These are phyloP conservation scores for Candida ovalis DNA, from an alignment of 805 yeast species.

Conservation along the genomic window DNA sequence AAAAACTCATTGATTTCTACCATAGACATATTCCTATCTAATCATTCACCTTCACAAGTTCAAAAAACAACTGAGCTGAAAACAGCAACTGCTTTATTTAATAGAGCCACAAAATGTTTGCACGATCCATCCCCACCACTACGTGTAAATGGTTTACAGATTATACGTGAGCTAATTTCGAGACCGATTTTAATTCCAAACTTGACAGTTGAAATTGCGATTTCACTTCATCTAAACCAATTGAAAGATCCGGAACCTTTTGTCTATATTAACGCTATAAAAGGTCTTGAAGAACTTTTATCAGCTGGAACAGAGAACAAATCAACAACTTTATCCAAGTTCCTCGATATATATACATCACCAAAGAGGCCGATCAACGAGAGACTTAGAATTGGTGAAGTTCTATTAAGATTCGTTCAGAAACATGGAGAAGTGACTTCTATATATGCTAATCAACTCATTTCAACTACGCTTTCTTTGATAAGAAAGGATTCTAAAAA, in stretches of 20 bases:
- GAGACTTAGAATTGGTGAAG: constrained; percentile 80
- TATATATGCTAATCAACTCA: constrained; percentile 29
- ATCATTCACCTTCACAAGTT: not conserved
- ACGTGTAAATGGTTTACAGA: constrained; percentile 77
- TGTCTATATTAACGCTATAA: constrained; percentile 79
- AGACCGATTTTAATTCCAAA: no score
- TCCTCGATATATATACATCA: constrained; percentile 12
- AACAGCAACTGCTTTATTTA: constrained; percentile 39
- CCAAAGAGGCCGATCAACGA: constrained; percentile 47
- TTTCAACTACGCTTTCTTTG: constrained; percentile 38
- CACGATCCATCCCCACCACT: constrained; percentile 81
- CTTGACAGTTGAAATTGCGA: constrained; percentile 47
- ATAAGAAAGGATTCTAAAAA: constrained; percentile 11
- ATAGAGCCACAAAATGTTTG: constrained; percentile 61
- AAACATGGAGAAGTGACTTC: constrained; percentile 43
- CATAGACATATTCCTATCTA: constrained; percentile 3
- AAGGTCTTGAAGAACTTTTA: constrained; percentile 65
- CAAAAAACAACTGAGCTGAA: constrained; percentile 17
- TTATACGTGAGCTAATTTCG: constrained; percentile 47
- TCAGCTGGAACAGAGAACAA: constrained; percentile 34
- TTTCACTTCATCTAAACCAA: constrained; percentile 59
- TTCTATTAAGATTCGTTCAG: constrained; percentile 56
- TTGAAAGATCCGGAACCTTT: constrained; percentile 81
- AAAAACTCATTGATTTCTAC: constrained; percentile 1
- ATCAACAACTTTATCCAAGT: constrained; percentile 6